Base-by-base conservation (phyloP, 169 alveolate species). In the Plasmodium knowlesi region DNA sequence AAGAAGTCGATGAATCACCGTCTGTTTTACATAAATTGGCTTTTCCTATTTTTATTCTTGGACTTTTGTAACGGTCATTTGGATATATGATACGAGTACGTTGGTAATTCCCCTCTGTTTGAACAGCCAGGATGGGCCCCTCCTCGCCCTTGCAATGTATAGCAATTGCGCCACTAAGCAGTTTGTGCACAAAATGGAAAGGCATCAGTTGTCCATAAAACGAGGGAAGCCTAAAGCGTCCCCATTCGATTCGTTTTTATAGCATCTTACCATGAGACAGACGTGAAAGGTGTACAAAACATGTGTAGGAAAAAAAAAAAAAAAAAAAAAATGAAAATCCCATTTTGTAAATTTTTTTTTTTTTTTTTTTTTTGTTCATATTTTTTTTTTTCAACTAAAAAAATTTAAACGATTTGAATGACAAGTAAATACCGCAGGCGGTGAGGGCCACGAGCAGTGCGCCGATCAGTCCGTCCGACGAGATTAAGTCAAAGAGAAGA, bases 1-100 rank as follows among this genome's bases (percentile, higher is more conserved):
- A 96, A 93, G 95, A 88, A 93, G 74, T 96, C 97, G 22, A 95
- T 96, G 92, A 96, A 96, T 46, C 97, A 96, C 78, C 88, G 97
- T 39, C 80, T 96, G n/a, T 96, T 96, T 61, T 96, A 96, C 71
- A 96, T 96, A 73, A 96, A 96, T 70, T 94, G 96, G 96, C 89
- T 96, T 32, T 96, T 96, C 57, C 94, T 96, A 5, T 91, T 96
- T 57, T 86, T 95, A 37, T 93, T 92, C 16, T 93, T 95, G 89
- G 97, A 96, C 90, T 50, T 95, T 9, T 78, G 95, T 34, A 96
- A 96, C 25, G 50, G 92, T 25, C 95, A 82, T 19, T 95, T 96
- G 9, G 97, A 96, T 81, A 95, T 82, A 81, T 89, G 39, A 82
- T 5, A 5, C 37, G 32, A 19, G 71, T 46, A 46, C 5, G 57